Conservation (phyloP, 208 protist genomes). For the Trypanosoma brucei region DNA sequence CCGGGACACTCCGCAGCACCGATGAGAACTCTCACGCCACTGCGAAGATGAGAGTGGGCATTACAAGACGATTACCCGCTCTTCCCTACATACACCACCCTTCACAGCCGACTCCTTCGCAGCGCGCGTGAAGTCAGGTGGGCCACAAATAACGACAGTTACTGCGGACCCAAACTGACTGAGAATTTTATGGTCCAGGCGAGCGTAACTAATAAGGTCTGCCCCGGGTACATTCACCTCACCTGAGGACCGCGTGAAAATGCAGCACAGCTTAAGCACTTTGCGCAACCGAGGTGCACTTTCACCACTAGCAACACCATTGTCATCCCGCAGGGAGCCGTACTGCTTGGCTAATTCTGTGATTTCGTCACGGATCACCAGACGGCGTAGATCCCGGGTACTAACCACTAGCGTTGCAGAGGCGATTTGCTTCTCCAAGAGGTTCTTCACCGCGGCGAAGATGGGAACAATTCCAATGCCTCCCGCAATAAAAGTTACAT, state of each 20-base stretch:
- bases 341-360: constrained; percentile 22
- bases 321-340: background rate
- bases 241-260: constrained; percentile 8
- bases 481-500: constrained; percentile 60
- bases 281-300: background rate
- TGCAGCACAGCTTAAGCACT: constrained; percentile 7
- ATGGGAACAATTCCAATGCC: constrained; percentile 60
- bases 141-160: constrained; percentile 49
- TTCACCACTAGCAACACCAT: background rate
- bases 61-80: constrained; percentile 36
- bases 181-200: constrained; percentile 14
- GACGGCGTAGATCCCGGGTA: constrained; percentile 26
- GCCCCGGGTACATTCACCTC: constrained; percentile 5
- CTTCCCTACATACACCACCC: constrained; percentile 26
- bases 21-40: background rate
- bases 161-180: constrained; percentile 8
- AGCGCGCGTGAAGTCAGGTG: constrained; percentile 38
- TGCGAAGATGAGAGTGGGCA: background rate
- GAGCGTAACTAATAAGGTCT: constrained; percentile 11
- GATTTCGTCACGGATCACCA: constrained; percentile 45
- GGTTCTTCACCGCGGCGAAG: constrained; percentile 45
- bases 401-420: constrained; percentile 55
- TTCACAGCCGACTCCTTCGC: constrained; percentile 25
- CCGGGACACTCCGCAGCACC: too few relatives aligned
- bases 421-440: constrained; percentile 32